Conservation (phyloP, 2,329 filamentous ascomycete genomes). For the Plenodomus tracheiphilus region DNA sequence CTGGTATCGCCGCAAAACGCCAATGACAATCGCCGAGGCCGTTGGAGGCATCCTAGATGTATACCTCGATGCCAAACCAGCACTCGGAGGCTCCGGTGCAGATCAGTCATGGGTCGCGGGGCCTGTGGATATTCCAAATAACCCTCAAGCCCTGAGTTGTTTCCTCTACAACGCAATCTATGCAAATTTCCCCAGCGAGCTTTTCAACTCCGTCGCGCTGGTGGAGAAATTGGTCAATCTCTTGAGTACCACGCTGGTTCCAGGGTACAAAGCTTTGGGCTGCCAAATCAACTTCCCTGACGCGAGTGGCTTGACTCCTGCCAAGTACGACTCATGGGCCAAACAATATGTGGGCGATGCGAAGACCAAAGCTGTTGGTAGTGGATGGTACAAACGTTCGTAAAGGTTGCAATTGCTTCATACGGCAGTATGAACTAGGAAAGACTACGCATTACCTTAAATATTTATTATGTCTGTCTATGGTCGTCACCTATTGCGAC, state of each 20-base stretch:
- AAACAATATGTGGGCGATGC: slow-evolving; percentile 16
- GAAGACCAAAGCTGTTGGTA: slow-evolving; percentile 17
- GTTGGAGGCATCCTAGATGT: slow-evolving; percentile 23
- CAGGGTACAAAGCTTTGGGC: slow-evolving; percentile 18
- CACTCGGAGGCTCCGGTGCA: slow-evolving; percentile 18
- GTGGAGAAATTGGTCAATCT: slow-evolving; percentile 11
- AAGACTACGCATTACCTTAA: too few relatives aligned
- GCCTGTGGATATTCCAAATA: slow-evolving; percentile 14
- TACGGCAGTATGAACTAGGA: too few relatives aligned
- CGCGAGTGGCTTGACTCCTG: slow-evolving; percentile 3
- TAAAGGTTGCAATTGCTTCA: not conserved
- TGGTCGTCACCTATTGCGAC: too few relatives aligned
- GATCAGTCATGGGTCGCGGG: slow-evolving; percentile 19
- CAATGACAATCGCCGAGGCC: slow-evolving; percentile 22
- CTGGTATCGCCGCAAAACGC: slow-evolving; percentile 25
- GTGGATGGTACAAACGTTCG: slow-evolving; percentile 17
- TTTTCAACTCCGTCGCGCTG: slow-evolving; percentile 14
- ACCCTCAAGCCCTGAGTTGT: slow-evolving; percentile 16
- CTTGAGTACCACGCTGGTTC: slow-evolving; percentile 11
- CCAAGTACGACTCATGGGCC: slow-evolving; percentile 8
- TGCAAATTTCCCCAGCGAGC: slow-evolving; percentile 20
- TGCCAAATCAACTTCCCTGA: slow-evolving; percentile 17
- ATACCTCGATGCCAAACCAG: slow-evolving; percentile 15
- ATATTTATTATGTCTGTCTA: too few relatives aligned
- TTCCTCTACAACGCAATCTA: slow-evolving; percentile 25